Conservation (phyloP, 2,329 filamentous ascomycete species). For the Ceratocystis variospora region DNA sequence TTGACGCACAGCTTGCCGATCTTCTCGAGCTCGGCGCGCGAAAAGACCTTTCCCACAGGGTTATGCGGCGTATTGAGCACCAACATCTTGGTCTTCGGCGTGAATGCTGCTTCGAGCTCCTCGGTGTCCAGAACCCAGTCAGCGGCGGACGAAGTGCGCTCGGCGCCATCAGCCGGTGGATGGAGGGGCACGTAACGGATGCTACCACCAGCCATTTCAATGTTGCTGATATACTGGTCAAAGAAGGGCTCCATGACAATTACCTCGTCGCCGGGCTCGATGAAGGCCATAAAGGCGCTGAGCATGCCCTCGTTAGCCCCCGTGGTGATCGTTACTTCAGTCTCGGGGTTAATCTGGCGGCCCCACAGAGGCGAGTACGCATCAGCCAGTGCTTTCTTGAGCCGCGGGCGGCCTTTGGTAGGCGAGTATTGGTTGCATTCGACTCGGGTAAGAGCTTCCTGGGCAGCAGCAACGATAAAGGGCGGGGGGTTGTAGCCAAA, state of each 20-base stretch:
- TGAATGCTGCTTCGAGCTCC: constrained; percentile 69
- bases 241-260: constrained; percentile 99
- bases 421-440: constrained; percentile 99
- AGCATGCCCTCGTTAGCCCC: constrained; percentile 87
- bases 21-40: constrained; percentile 62
- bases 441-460: constrained; percentile 73
- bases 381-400: constrained; percentile 85
- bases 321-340: constrained; percentile 88
- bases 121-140: constrained; percentile 83
- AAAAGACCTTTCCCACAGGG: constrained; percentile 92
- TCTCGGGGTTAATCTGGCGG: constrained; percentile 68
- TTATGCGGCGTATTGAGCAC: constrained; percentile 82
- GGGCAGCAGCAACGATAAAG: constrained; percentile 85
- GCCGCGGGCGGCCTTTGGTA: constrained; percentile 77
- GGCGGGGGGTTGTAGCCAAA: constrained; percentile 88
- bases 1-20: constrained; percentile 86
- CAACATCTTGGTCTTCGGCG: constrained; percentile 85
- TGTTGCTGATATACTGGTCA: constrained; percentile 98
- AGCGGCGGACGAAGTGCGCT: constrained; percentile 65
- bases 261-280: constrained; percentile 88
- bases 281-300: constrained; percentile 93
- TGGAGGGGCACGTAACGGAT: constrained; percentile 93
- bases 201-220: constrained; percentile 92
- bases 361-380: constrained; percentile 87
- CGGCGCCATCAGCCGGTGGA: constrained; percentile 67